A percentile compares a stretch with the other conserved stretches of the same genome.
Conservation (phyloP, 2,329 filamentous ascomycete genomes). For the Ophiostoma sp. region DNA sequence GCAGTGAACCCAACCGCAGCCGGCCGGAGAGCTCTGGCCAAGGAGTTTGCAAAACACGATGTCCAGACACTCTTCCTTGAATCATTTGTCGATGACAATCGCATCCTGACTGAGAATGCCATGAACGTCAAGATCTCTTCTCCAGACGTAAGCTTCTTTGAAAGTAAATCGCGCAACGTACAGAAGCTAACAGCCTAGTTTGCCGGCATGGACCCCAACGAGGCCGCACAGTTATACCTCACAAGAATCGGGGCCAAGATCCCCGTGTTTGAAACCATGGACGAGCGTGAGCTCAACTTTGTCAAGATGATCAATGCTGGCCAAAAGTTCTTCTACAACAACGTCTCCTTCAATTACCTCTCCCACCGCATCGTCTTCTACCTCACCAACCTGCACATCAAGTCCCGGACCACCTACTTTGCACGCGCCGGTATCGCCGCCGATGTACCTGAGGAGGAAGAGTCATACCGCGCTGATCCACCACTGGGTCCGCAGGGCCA, state of each 20-base stretch:
- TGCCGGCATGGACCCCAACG: conserved; percentile 81
- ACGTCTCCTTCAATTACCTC: conserved; percentile 92
- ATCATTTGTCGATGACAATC: conserved; percentile 87
- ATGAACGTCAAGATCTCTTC: conserved; percentile 97
- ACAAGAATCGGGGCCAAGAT: conserved; percentile 87
- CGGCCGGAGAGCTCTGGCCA: conserved; percentile 77
- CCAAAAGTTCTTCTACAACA: conserved; percentile 89
- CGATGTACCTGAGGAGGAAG: conserved; percentile 78
- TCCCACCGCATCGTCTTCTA: conserved; percentile 98
- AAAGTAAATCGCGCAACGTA: too few species aligned
- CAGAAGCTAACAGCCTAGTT: conserved; percentile 50
- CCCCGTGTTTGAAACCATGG: conserved; percentile 94
- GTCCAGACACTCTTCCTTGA: conserved; percentile 97
- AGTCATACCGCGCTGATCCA: conserved; percentile 87
- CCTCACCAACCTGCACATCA: conserved; percentile 94
- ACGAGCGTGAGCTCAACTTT: conserved; percentile 88
- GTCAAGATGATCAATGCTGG: conserved; percentile 99
- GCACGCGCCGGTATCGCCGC: conserved; percentile 79
- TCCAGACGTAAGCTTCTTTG: conserved; percentile 62
- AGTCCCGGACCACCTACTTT: conserved; percentile 89
- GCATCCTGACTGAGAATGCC: conserved; percentile 93
- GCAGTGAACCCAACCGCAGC: conserved; percentile 87
- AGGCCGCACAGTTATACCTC: conserved; percentile 88
- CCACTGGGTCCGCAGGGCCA: conserved; percentile 73
- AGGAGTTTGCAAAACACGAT: conserved; percentile 96